Base-by-base conservation (phyloP, 1,284 basidiomycete genomes). In the Calocybe gambosa region DNA sequence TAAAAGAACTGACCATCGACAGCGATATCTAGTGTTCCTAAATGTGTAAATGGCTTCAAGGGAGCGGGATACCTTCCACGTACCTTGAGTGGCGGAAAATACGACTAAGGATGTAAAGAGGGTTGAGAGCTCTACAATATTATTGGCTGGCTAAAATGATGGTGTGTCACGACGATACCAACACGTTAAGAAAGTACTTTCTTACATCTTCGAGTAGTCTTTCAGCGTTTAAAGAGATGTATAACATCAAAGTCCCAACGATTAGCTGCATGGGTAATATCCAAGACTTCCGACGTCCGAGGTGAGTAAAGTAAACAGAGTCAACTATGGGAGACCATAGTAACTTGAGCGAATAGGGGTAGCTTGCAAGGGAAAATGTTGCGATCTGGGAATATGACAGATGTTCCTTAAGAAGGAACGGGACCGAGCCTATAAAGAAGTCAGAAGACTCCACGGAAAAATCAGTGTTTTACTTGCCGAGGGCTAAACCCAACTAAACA, bases 261-360 rank as follows among this genome's bases (percentile, higher is more conserved):
- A 94, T 79, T 23, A 85, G 65, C 66, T 99, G 96, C 72, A 99
- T 95, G 37, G 96, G 96, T 50, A 99, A 87, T 60, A 99, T 97
- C 96, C 96, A 99, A 50, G 89, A 93, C 68, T 98, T 99, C 53
- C 96, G 77, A 45, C 96, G 81, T 15, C 96, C 96, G 50, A 94
- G 62, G 40, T 80, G 80, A 36, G 80, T 71, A 55, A 89, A 75
- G 64, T 89, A 99, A 53, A 88, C 73, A 2, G 93, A 90, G 63
- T 99, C 96, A 49, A 99, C 93, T 54, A 99, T 89, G 36, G 96
- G 96, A 19, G 93, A 95, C 95, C 96, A 99, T 52, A 99, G 68
- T 46, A 99, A 71, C 69, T 99, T 99, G 60, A 99, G 80, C 28
- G 91, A 95, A 71, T 99, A 99, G 7, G 96, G 96, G 72, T 98